Evolutionary conservation across 345 rosid species (phyloP), one percentile per base, ranked within the genome.

Genomic region (Citrus sp.): DNA sequence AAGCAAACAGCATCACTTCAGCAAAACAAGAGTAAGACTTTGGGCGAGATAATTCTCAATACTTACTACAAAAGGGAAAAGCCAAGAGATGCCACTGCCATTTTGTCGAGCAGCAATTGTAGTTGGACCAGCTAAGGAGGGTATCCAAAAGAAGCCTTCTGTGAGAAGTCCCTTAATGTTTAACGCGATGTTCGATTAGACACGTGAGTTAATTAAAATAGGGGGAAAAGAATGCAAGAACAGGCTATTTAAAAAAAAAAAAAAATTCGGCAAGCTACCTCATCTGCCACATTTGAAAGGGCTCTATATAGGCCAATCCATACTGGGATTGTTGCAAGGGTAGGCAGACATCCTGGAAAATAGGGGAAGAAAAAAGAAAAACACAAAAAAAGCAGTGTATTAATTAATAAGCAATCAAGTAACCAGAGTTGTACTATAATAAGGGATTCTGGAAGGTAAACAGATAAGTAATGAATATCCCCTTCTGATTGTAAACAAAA

Each of bases 81-180:
- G 88, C 99, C 99, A 96, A 56, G 98, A 93, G 82, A 89, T 86
- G 77, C 97, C 97, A 76, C 95, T 87, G 76, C 97, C 97, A 74
- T 67, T 91, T 80, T 92, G 99, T 79, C 94, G 89, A 60, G 94
- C 89, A 72, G 97, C 97, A 76, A 90, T 81, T 51, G 98, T 89
- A 21, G 98, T 96, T 70, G 99, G 98, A 80, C 99, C 98, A 76
- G 99, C 88, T 24, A 96, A 87, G 64, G 99, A 90, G 79, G 98
- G 99, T 88, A 96, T 96, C 98, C 98, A 94, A 82, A 96, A 93
- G 89, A 96, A 96, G 72, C 99, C 98, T 91, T 96, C 99, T 5
- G 97, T 87, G 49, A 96, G 94, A 75, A 96, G 98, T 56, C 98
- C 99, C 98, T 95, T 75, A 54, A 80, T 62, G 80, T 85, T 58